Percentiles rank a stretch among this genome's conserved stretches.
phyloP scores from a whole-genome alignment of 2,329 filamentous ascomycete genomes.

The Tolypocladium nubicola region DNA sequence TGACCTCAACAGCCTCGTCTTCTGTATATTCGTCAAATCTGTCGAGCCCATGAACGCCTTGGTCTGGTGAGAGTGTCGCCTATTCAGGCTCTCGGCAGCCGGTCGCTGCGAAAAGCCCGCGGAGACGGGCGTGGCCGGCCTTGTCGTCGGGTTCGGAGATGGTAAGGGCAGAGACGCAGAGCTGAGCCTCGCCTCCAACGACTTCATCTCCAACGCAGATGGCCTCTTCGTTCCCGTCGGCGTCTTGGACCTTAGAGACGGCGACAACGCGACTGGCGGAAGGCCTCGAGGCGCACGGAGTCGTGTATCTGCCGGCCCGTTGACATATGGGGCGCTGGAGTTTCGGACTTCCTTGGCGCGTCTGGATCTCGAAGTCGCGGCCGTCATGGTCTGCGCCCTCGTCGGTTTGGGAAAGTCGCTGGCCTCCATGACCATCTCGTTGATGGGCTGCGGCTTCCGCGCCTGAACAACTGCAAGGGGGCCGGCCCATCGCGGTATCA shows the following conservation, averaged over 20 bases:
- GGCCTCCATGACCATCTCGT: conserved; percentile 21
- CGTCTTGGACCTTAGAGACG: conserved; percentile 18
- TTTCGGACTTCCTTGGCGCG: conserved; percentile 35
- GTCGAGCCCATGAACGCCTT: conserved; percentile 47
- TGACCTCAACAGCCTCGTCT: conserved; percentile 61
- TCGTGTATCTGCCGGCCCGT: conserved; percentile 15
- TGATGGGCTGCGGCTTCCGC: conserved; percentile 51
- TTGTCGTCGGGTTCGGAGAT: conserved; percentile 39
- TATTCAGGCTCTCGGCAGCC: conserved; percentile 32
- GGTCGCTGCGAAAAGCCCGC: conserved; percentile 37
- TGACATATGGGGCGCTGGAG: conserved; percentile 31
- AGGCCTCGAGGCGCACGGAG: conserved; percentile 14
- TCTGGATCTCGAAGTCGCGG: conserved; percentile 37
- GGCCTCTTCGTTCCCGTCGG: conserved; percentile 27
- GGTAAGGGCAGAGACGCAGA: conserved; percentile 58
- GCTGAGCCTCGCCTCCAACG: conserved; percentile 52
- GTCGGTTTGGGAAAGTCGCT: conserved; percentile 36
- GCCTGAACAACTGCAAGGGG: conserved; percentile 75
- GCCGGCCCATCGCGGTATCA: conserved; percentile 67
- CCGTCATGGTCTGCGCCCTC: conserved; percentile 58
- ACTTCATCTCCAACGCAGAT: conserved; percentile 40
- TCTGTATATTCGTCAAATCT: conserved; percentile 55
- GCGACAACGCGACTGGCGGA: conserved; percentile 10
- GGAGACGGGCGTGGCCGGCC: conserved; percentile 47
- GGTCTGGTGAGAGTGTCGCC: conserved; percentile 51